Conservation (phyloP, 2,329 filamentous ascomycete species). For the Cercospora zeina region DNA sequence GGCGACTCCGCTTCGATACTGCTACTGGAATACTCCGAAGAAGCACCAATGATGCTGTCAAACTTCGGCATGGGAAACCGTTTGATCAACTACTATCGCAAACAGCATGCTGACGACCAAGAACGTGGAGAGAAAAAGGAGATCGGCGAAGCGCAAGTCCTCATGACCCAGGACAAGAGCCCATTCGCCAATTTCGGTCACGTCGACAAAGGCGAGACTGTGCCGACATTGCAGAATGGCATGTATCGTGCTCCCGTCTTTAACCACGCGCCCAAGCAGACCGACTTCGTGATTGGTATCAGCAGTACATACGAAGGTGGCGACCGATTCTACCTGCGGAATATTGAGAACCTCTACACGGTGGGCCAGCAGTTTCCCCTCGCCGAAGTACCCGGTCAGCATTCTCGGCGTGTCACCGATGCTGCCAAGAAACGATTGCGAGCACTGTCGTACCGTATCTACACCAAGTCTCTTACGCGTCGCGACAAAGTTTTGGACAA, state of each 20-base stretch:
- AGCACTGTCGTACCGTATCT: slow-evolving; percentile 90
- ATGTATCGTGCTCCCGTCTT: slow-evolving; percentile 96
- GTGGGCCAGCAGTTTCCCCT: slow-evolving; percentile 93
- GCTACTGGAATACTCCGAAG: slow-evolving; percentile 93
- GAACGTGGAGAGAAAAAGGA: slow-evolving; percentile 70
- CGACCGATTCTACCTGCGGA: slow-evolving; percentile 77
- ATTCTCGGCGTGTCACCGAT: slow-evolving; percentile 92
- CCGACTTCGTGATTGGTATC: slow-evolving; percentile 84
- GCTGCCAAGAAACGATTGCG: slow-evolving; percentile 96
- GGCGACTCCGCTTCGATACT: slow-evolving; percentile 87
- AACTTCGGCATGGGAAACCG: slow-evolving; percentile 98
- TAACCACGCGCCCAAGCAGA: slow-evolving; percentile 72
- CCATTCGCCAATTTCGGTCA: slow-evolving; percentile 94
- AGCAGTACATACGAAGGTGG: slow-evolving; percentile 78
- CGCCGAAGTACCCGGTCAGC: slow-evolving; percentile 86
- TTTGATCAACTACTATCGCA: slow-evolving; percentile 93
- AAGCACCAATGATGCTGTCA: slow-evolving; percentile 85
- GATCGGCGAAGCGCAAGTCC: slow-evolving; percentile 82
- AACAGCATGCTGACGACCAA: slow-evolving; percentile 76
- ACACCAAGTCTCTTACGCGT: slow-evolving; percentile 70
- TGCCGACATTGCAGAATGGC: slow-evolving; percentile 87
- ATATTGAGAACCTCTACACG: slow-evolving; percentile 84
- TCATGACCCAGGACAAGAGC: slow-evolving; percentile 91
- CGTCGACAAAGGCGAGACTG: slow-evolving; percentile 85
- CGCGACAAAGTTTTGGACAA: slow-evolving; percentile 79